Conservation (phyloP, 1,284 basidiomycete genomes). For the Wallemia mellicola region DNA sequence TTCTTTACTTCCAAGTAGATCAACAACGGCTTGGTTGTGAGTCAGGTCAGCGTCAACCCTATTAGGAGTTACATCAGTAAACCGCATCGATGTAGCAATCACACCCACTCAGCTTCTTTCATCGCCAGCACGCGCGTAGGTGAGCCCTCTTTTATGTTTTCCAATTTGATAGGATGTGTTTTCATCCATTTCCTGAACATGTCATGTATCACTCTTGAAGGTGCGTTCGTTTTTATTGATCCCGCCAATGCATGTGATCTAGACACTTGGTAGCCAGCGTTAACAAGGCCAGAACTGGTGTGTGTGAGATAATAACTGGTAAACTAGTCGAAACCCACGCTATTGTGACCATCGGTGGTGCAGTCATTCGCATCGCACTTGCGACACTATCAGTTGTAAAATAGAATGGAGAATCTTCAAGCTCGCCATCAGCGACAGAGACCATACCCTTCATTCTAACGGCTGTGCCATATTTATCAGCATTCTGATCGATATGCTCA, state of each 20-base stretch:
- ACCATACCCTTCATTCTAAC: slow-evolving; percentile 85
- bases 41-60: slow-evolving; percentile 16
- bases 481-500: slow-evolving; percentile 27
- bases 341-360: slow-evolving; percentile 40
- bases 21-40: slow-evolving; percentile 30
- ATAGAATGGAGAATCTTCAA: slow-evolving; percentile 55
- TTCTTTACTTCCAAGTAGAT: slow-evolving; percentile 21
- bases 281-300: slow-evolving; percentile 48
- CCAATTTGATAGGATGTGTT: slow-evolving; percentile 46
- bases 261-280: slow-evolving; percentile 55
- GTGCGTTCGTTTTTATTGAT: slow-evolving; percentile 67
- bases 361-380: slow-evolving; percentile 48
- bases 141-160: slow-evolving; percentile 32
- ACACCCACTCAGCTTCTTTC: slow-evolving; percentile 34
- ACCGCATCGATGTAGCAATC: too few relatives aligned
- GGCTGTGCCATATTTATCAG: slow-evolving; percentile 45
- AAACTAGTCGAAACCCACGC: slow-evolving; percentile 24
- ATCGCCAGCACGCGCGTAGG: slow-evolving; percentile 32
- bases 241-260: slow-evolving; percentile 69
- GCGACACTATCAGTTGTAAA: slow-evolving; percentile 62
- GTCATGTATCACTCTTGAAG: slow-evolving; percentile 42
- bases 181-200: slow-evolving; percentile 58
- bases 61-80: neutral
- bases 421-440: slow-evolving; percentile 56
- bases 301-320: slow-evolving; percentile 2